These are phyloP conservation scores for Xylariales sp. DNA, from an alignment of 2,329 filamentous ascomycete genomes.

Conservation along the genomic window DNA sequence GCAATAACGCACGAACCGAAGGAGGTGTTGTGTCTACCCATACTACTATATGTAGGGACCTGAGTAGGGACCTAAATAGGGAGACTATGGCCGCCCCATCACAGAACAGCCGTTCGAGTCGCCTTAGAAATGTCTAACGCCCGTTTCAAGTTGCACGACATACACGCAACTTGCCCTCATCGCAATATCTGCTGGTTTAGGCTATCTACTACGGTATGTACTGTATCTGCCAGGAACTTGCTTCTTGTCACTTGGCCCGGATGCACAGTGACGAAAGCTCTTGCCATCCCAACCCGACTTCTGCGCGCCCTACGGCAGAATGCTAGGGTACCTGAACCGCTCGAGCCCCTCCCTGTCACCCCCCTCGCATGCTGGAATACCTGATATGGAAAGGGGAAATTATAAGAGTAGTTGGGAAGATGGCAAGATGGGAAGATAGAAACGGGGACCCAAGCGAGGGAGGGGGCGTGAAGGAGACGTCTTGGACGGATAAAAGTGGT, in stretches of 20 bases:
- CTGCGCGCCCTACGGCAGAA: constrained; percentile 4
- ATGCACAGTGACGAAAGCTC: constrained; percentile 39
- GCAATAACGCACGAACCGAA: neutral
- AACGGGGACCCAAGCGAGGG: neutral
- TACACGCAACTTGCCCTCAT: constrained; percentile 13
- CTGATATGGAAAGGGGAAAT: constrained; percentile 29
- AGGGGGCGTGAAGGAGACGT: too few species aligned
- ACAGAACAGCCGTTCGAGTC: constrained; percentile 7
- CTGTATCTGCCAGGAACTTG: constrained; percentile 9
- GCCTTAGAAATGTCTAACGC: constrained; percentile 21
- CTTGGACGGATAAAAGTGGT: too few species aligned
- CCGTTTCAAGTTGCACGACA: constrained; percentile 22
- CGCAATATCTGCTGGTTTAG: constrained; percentile 5
- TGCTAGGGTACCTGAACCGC: constrained; percentile 15
- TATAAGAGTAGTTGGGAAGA: neutral
- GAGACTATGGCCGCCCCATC: constrained; percentile 2
- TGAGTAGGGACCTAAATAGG: neutral
- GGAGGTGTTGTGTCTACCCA: too few species aligned
- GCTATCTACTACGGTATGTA: neutral
- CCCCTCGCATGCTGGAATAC: constrained; percentile 22
- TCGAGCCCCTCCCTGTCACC: neutral
- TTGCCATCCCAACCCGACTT: constrained; percentile 18
- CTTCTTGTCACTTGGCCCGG: constrained; percentile 1
- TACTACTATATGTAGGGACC: too few species aligned
- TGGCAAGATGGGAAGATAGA: neutral